A percentile compares a stretch with the other conserved stretches of the same genome.
These are phyloP conservation scores for Plasmodium gaboni DNA, from an alignment of 169 alveolate species.

Conservation along the genomic window DNA sequence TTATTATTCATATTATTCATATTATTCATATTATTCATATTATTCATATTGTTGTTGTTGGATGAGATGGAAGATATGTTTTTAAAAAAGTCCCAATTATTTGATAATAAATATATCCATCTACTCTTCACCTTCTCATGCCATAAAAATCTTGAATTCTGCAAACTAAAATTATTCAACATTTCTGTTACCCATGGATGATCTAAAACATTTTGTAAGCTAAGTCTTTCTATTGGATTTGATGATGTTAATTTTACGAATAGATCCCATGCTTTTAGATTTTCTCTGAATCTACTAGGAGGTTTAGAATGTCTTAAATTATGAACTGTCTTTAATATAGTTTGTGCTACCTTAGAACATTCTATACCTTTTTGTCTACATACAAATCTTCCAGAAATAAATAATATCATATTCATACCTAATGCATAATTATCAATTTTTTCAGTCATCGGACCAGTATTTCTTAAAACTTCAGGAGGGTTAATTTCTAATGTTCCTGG, in stretches of 20 bases:
- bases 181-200: slow-evolving; percentile 84
- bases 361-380: slow-evolving; percentile 88
- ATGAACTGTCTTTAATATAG: slow-evolving; percentile 82
- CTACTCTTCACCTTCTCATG: slow-evolving; percentile 68
- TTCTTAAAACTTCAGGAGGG: slow-evolving; percentile 88
- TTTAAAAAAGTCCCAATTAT: slow-evolving; percentile 72
- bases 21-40: slow-evolving; percentile 9
- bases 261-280: slow-evolving; percentile 85
- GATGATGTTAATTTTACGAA: slow-evolving; percentile 89
- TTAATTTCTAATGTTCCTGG: slow-evolving; percentile 90
- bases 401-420: slow-evolving; percentile 86
- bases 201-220: slow-evolving; percentile 81
- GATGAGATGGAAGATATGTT: slow-evolving; percentile 38
- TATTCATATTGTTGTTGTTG: no score
- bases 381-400: slow-evolving; percentile 87
- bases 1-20: slow-evolving; percentile 10
- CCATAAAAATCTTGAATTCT: slow-evolving; percentile 61
- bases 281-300: slow-evolving; percentile 78
- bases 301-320: slow-evolving; percentile 82
- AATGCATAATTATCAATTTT: slow-evolving; percentile 88
- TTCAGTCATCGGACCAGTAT: slow-evolving; percentile 88
- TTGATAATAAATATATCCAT: slow-evolving; percentile 62
- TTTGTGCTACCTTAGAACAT: slow-evolving; percentile 86
- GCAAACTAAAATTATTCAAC: slow-evolving; percentile 66
- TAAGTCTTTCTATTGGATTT: slow-evolving; percentile 82